These are phyloP conservation scores for Mariannaea sp. DNA, from an alignment of 2,329 filamentous ascomycete species.

Conservation along the genomic window DNA sequence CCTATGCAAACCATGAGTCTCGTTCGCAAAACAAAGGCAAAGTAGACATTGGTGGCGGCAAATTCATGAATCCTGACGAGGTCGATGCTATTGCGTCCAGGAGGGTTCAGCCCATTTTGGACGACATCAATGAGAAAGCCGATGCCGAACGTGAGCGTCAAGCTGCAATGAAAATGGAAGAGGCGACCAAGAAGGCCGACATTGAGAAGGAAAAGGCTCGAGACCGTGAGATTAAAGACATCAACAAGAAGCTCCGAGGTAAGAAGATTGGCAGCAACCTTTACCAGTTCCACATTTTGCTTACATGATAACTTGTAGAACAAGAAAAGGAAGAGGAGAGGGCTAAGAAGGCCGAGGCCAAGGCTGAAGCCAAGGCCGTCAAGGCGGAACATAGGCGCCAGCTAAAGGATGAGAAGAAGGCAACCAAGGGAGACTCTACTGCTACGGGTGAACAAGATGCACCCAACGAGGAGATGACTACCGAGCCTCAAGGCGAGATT, in stretches of 20 bases:
- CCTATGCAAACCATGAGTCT: constrained; percentile 66
- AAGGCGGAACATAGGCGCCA: constrained; percentile 59
- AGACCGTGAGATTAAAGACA: constrained; percentile 59
- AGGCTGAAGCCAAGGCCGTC: constrained; percentile 44
- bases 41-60: constrained; percentile 77
- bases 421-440: constrained; percentile 38
- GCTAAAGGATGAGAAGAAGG: constrained; percentile 59
- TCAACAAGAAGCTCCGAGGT: constrained; percentile 64
- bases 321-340: constrained; percentile 51
- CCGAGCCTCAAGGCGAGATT: constrained; percentile 14
- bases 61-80: constrained; percentile 76
- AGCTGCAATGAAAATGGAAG: constrained; percentile 66
- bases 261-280: constrained; percentile 34
- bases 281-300: constrained; percentile 37
- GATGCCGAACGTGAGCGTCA: constrained; percentile 72
- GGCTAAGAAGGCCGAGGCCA: constrained; percentile 41
- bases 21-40: constrained; percentile 61
- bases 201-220: constrained; percentile 52
- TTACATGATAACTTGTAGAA: constrained; percentile 39
- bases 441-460: constrained; percentile 19
- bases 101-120: constrained; percentile 79
- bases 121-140: constrained; percentile 82
- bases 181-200: constrained; percentile 61
- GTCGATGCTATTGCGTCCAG: constrained; percentile 79
- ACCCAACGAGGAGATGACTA: constrained; percentile 20